phyloP scores from a whole-genome alignment of 2,329 filamentous ascomycete species.

The Neodidymelliopsis sp. region DNA sequence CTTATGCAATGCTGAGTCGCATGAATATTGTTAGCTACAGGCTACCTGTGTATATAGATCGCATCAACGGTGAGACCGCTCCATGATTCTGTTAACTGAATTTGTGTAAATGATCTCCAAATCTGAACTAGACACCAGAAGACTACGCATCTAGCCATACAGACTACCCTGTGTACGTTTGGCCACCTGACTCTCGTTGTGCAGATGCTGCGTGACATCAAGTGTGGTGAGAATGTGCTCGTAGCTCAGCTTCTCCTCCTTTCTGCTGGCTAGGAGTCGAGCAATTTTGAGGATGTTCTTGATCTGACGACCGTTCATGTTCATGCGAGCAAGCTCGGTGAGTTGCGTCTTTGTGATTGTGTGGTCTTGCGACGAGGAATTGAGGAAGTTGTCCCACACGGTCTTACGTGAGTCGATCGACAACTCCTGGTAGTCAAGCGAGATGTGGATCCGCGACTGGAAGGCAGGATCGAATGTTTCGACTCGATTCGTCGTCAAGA shows the following conservation, averaged over 20 bases:
- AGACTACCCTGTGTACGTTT: conserved; percentile 39
- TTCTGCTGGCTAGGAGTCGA: conserved; percentile 34
- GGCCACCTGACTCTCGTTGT: conserved; percentile 46
- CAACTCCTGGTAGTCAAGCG: conserved; percentile 38
- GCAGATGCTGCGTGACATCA: conserved; percentile 51
- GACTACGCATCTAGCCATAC: conserved; percentile 40
- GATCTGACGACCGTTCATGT: conserved; percentile 61
- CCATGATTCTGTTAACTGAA: no score
- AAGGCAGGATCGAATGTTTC: conserved; percentile 44
- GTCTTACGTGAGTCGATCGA: conserved; percentile 27
- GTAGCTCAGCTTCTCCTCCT: conserved; percentile 33
- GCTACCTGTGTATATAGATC: no score
- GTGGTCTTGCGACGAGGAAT: conserved; percentile 18
- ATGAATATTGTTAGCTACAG: no score
- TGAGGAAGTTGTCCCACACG: conserved; percentile 44
- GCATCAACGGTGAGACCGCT: no score
- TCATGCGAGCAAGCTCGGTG: conserved; percentile 49
- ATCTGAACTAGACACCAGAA: neutral
- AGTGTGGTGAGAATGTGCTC: conserved; percentile 46
- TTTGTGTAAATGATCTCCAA: no score
- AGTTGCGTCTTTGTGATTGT: conserved; percentile 40
- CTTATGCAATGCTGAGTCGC: no score
- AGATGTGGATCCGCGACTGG: conserved; percentile 44
- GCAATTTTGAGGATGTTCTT: conserved; percentile 54
- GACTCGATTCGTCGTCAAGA: conserved; percentile 47